These are phyloP conservation scores for Neonectria ditissima DNA, from an alignment of 2,329 filamentous ascomycete genomes.

Conservation along the genomic window DNA sequence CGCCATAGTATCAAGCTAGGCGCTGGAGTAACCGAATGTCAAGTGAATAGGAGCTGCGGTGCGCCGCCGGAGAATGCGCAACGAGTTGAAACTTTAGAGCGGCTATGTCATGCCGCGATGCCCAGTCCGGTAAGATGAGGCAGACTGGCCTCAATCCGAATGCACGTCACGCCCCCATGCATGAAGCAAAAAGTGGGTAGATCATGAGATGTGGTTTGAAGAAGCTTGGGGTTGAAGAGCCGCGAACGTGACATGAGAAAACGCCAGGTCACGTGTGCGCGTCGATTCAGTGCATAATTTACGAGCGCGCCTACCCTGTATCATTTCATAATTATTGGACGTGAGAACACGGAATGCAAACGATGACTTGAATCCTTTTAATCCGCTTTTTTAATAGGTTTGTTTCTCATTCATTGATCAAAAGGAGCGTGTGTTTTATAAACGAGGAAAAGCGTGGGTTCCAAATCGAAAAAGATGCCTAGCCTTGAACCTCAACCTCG, in stretches of 20 bases:
- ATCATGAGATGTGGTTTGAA: constrained; percentile 20
- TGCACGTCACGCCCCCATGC: constrained; percentile 6
- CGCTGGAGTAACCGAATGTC: constrained; percentile 13
- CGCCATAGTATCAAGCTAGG: constrained; percentile 38
- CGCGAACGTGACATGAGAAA: constrained; percentile 36
- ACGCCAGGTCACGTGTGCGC: constrained; percentile 44
- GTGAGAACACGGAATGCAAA: too few species aligned
- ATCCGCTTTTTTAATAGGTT: background rate
- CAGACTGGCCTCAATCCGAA: background rate
- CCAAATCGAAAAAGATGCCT: too few species aligned
- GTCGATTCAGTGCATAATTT: background rate
- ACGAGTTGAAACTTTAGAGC: constrained; percentile 6
- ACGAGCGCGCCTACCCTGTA: constrained; percentile 30
- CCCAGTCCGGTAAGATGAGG: background rate
- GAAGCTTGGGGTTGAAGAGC: constrained; percentile 16
- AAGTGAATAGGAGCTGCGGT: constrained; percentile 21
- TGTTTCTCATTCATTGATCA: background rate
- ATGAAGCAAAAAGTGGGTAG: background rate
- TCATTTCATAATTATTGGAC: background rate
- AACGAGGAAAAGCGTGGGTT: too few species aligned
- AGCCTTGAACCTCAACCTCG: too few species aligned
- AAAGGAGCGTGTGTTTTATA: background rate
- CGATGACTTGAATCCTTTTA: background rate
- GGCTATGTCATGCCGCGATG: constrained; percentile 32
- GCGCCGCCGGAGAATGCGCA: constrained; percentile 29